Percentiles rank a stretch among this genome's conserved stretches.
Evolutionary conservation across 2,329 filamentous ascomycete species (phyloP).

Genomic region (Cadophora sp.): DNA sequence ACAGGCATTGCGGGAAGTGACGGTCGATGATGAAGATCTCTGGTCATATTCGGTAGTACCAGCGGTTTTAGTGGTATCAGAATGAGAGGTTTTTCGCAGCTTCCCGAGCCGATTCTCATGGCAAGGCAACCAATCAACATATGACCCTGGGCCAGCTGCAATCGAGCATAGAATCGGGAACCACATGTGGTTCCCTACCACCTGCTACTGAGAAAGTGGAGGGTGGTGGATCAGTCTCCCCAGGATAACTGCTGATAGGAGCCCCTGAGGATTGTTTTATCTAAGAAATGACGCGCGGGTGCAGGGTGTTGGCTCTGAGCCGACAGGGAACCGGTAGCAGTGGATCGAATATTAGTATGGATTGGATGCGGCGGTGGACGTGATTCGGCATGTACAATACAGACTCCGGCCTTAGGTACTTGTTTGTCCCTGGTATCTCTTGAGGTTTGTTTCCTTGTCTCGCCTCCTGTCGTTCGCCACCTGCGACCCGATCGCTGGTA

Average conservation of each 20-base stretch:
- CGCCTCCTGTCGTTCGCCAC: not conserved
- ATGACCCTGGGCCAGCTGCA: not conserved
- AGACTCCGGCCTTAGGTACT: too few relatives aligned
- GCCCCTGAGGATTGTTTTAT: not conserved
- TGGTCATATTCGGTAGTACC: not conserved
- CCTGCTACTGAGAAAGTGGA: slow-evolving; percentile 5
- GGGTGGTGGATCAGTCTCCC: not conserved
- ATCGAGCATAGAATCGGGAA: not conserved
- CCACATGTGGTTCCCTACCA: slow-evolving; percentile 15
- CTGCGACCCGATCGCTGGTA: too few relatives aligned
- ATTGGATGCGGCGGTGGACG: not conserved
- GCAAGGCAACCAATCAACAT: not conserved
- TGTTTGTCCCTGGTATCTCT: too few relatives aligned
- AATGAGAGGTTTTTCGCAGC: slow-evolving; percentile 2
- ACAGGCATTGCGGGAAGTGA: not conserved
- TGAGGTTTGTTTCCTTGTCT: not conserved
- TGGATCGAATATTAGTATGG: not conserved
- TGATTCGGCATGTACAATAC: not conserved
- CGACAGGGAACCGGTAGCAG: not conserved
- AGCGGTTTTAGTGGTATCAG: slow-evolving; percentile 8
- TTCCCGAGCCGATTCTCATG: slow-evolving; percentile 5
- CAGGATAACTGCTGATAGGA: slow-evolving; percentile 6
- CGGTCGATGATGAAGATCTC: slow-evolving; percentile 11
- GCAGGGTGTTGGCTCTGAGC: slow-evolving; percentile 1
- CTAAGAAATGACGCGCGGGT: slow-evolving; percentile 12